Conservation (phyloP, 106 monocot genomes). For the Vanilla planifolia region DNA sequence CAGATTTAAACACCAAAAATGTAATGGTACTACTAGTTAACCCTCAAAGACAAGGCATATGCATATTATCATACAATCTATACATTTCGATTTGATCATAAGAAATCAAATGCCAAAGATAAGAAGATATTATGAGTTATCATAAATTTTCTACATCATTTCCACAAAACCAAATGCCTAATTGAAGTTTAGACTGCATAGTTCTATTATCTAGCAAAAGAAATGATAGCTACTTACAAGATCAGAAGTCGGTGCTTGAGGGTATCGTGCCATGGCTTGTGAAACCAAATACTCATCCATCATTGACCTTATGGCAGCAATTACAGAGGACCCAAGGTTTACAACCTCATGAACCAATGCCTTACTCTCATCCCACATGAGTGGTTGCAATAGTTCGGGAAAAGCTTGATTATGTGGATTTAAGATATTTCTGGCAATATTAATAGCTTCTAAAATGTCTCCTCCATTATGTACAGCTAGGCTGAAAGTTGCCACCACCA, state of each 20-base stretch:
- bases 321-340: conserved; percentile 40
- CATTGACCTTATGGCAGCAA: conserved; percentile 56
- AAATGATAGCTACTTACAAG: conserved; percentile 36
- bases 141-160: too few species aligned
- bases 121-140: neutral
- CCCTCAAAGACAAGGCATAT: too few species aligned
- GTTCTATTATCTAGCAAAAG: too few species aligned
- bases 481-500: conserved; percentile 65
- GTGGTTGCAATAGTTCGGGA: conserved; percentile 50
- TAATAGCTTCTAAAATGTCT: conserved; percentile 58
- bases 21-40: too few species aligned
- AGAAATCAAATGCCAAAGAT: neutral
- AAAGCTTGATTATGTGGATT: conserved; percentile 38
- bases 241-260: conserved; percentile 78
- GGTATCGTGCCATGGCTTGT: conserved; percentile 72
- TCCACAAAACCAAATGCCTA: neutral
- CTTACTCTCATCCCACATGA: conserved; percentile 22
- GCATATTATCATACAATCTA: too few species aligned
- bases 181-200: too few species aligned
- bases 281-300: conserved; percentile 65
- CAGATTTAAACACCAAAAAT: too few species aligned
- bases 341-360: conserved; percentile 45
- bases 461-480: conserved; percentile 90
- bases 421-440: conserved; percentile 51
- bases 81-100: too few species aligned